These are phyloP conservation scores for Musa beccarii DNA, from an alignment of 176 grass and related monocot genomes.

Conservation along the genomic window DNA sequence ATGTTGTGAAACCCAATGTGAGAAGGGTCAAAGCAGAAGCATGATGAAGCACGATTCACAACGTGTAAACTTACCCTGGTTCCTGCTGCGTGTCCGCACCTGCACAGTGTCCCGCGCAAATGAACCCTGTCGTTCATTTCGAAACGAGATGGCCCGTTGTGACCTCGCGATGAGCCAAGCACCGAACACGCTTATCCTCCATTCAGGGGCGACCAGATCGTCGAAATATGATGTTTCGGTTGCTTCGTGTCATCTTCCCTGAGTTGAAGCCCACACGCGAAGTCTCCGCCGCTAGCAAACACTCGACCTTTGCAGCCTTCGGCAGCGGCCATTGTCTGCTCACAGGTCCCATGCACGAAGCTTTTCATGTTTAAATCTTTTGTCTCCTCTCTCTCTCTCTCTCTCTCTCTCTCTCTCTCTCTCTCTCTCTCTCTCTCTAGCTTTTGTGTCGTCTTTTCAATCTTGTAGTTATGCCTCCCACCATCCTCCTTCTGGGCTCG, in stretches of 20 bases:
- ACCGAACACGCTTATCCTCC: neutral
- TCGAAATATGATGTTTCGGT: too few relatives aligned
- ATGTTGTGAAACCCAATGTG: neutral
- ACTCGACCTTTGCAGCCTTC: neutral
- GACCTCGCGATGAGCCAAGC: neutral
- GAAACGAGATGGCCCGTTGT: neutral
- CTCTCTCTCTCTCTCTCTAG: neutral
- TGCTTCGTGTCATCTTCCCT: neutral
- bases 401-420: neutral
- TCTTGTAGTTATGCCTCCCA: neutral
- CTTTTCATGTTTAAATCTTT: conserved; percentile 7
- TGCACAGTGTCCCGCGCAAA: neutral
- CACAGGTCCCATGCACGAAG: neutral
- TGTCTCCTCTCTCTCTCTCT: neutral
- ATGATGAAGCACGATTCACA: neutral
- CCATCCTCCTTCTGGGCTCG: neutral
- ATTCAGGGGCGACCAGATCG: neutral
- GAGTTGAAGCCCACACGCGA: neutral
- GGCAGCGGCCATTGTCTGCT: conserved; percentile 2
- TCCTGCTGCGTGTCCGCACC: neutral
- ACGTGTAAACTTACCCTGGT: neutral
- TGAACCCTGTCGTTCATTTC: neutral
- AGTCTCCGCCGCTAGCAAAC: neutral
- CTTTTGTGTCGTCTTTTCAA: neutral
- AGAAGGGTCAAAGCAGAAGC: neutral